Conservation (phyloP, 1,284 basidiomycete species). For the Neolentinus lepideus region DNA sequence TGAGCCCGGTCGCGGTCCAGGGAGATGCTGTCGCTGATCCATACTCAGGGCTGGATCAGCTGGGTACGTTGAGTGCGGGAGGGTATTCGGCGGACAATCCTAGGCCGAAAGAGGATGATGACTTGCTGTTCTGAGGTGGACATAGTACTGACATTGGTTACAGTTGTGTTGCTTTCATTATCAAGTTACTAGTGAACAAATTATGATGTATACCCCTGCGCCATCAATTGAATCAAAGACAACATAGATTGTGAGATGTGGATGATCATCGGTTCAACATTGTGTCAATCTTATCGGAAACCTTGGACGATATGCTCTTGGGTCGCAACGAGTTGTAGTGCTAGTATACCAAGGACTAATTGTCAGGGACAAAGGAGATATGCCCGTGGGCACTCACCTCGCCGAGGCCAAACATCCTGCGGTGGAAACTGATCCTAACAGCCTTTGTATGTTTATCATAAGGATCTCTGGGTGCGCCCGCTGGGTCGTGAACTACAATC, state of each 20-base stretch:
- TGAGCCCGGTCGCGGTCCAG: constrained; percentile 4
- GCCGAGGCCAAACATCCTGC: constrained; percentile 87
- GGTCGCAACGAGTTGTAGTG: constrained; percentile 85
- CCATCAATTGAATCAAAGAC: neutral
- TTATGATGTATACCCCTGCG: neutral
- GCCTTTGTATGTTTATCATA: constrained; percentile 34
- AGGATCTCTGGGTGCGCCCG: constrained; percentile 24
- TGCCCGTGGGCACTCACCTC: constrained; percentile 53
- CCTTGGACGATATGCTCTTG: constrained; percentile 17
- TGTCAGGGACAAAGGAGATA: neutral
- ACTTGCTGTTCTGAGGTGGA: constrained; percentile 17
- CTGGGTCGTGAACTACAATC: constrained; percentile 76
- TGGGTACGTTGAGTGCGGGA: constrained; percentile 48
- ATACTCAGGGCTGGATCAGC: constrained; percentile 58
- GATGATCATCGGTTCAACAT: neutral
- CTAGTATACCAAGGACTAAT: constrained; percentile 30
- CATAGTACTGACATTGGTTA: neutral
- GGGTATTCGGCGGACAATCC: constrained; percentile 60
- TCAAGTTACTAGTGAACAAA: neutral
- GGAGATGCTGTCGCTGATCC: constrained; percentile 39
- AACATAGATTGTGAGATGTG: too few species aligned
- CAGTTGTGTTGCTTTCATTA: constrained; percentile 2
- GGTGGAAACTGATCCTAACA: constrained; percentile 84
- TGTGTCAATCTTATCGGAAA: neutral
- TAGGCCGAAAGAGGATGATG: constrained; percentile 34